Base-by-base conservation (phyloP, 2,329 filamentous ascomycete species). In the Magnaporthiopsis rhizophila region DNA sequence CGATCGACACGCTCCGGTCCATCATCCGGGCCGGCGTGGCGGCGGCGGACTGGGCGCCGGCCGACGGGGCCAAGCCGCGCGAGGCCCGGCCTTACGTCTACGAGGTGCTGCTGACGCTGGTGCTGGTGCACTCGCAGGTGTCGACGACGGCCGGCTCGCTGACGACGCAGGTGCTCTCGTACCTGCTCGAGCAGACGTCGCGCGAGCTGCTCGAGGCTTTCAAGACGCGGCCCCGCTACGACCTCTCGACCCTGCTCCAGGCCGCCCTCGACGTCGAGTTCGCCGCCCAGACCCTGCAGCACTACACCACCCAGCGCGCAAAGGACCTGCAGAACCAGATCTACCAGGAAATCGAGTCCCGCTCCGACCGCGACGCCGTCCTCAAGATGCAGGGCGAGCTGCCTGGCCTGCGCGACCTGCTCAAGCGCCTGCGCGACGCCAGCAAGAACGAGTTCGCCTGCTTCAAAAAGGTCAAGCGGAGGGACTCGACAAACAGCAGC, bases 251-350 rank as follows among this genome's bases (percentile, higher is more conserved):
- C 8, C 84, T 99, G 62, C 96, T 98, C 88, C 96, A 99, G 77
- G 96, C 96, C 1, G 99, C 95, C 0, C 85, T 99, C 1, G 95
- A 99, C 72, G 93, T 97, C 1, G 95, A 99, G 76, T 98, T 99
- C 73, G 88, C 98, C 65, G 91, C 93, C 0, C 95, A 99, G 79
- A 97, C 94, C 6, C 83, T 99, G 45, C 90, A 86, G 66, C 89
- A 93, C 69, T 99, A 96, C 75, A 95, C 91, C 0, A 95, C 91
- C 0, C 90, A 96, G 65, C 84, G 86, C 62, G 91, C 92, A 3
- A 87, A 87, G 9, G 87, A 93, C 73, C 83, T 91, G 18, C 95
- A 98, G 78, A 89, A 89, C 69, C 87, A 93, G 74, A 94, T 99
- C 61, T 99, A 77, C 76, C 86, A 95, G 68, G 92, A 95, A 73